These are phyloP conservation scores for Chamaenerion angustifolium DNA, from an alignment of 345 rosid genomes.

Conservation along the genomic window DNA sequence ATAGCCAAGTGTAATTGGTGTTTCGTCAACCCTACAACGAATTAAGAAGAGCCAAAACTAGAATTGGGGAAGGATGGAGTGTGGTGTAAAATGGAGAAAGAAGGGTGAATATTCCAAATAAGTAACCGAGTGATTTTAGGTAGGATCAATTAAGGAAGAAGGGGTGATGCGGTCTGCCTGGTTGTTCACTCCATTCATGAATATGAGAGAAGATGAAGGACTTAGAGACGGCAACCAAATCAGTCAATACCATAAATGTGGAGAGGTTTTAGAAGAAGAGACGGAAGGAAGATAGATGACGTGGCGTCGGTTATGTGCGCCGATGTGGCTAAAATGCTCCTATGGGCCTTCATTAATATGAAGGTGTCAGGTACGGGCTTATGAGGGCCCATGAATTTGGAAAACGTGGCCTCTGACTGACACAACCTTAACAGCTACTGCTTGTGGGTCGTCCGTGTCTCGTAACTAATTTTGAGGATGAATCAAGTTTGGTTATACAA, in stretches of 20 bases:
- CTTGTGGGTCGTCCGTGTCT: no score
- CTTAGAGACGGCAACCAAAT: neutral
- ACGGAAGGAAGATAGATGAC: neutral
- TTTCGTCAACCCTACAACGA: neutral
- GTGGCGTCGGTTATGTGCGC: constrained; percentile 8
- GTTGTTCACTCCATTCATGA: neutral
- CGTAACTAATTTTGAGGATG: no score
- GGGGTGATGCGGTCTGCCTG: neutral
- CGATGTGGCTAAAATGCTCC: constrained; percentile 4
- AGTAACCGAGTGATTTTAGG: neutral
- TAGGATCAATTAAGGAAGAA: neutral
- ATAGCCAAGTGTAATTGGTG: neutral
- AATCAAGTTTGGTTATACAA: no score
- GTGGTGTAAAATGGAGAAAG: neutral
- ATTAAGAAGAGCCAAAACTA: neutral
- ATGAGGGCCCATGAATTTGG: no score
- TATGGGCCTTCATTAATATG: neutral
- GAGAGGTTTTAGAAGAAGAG: neutral
- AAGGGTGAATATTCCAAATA: neutral
- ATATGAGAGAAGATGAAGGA: neutral
- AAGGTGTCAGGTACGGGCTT: no score
- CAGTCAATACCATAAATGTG: neutral
- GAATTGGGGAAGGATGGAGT: neutral
- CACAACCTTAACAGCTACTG: no score
- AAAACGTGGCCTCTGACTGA: no score